A percentile compares a stretch with the other conserved stretches of the same genome.
phyloP scores from a whole-genome alignment of 371 early-diverging fungal species.

The Mortierella polycephala region DNA sequence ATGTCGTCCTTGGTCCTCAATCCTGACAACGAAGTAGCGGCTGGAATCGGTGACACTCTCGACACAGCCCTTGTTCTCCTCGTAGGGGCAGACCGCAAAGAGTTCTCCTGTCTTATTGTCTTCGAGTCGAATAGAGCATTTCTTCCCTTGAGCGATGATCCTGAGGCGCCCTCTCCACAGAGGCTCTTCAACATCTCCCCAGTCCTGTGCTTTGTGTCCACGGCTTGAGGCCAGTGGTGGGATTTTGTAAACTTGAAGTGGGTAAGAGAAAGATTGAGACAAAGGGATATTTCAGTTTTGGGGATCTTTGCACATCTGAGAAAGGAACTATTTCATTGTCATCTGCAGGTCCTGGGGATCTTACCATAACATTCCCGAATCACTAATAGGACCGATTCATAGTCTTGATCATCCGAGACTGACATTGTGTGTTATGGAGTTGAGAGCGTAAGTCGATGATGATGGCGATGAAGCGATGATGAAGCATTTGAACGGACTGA shows the following conservation, averaged over 20 bases:
- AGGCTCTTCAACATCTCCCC: slow-evolving; percentile 82
- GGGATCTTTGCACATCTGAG: neutral
- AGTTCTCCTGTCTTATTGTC: slow-evolving; percentile 83
- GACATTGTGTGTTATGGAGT: slow-evolving; percentile 6
- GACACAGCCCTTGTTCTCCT: slow-evolving; percentile 75
- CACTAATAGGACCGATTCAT: slow-evolving; percentile 84
- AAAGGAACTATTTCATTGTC: neutral
- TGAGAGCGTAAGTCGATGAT: neutral
- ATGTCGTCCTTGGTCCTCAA: slow-evolving; percentile 86
- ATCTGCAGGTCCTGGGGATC: neutral
- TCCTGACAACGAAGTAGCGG: slow-evolving; percentile 92
- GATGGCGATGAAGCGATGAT: slow-evolving; percentile 4
- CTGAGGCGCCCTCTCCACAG: slow-evolving; percentile 89
- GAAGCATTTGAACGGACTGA: neutral
- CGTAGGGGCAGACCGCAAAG: slow-evolving; percentile 88
- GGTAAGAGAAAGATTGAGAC: neutral
- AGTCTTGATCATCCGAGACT: slow-evolving; percentile 62
- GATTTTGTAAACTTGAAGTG: slow-evolving; percentile 75
- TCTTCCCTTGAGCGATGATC: slow-evolving; percentile 74
- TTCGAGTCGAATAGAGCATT: slow-evolving; percentile 83
- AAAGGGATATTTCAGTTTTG: no score
- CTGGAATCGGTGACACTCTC: slow-evolving; percentile 92
- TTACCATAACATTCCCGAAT: slow-evolving; percentile 85
- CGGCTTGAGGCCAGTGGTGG: slow-evolving; percentile 81
- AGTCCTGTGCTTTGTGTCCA: slow-evolving; percentile 85